Percentiles rank a stretch among this genome's conserved stretches.
Conservation (phyloP, 106 monocot genomes). For the Phalaenopsis aphrodite region DNA sequence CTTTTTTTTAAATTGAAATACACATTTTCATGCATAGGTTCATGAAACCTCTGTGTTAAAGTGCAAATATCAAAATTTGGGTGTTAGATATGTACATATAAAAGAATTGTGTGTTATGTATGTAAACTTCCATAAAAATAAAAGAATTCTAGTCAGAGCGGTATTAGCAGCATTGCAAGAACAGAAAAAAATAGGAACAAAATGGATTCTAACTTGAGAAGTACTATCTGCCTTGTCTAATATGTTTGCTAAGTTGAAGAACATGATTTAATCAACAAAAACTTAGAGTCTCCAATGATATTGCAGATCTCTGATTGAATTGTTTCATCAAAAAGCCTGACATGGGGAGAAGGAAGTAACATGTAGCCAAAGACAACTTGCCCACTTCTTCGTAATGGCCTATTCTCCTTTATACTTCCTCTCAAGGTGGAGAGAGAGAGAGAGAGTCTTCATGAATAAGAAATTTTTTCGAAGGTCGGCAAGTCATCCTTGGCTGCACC, state of each 20-base stretch:
- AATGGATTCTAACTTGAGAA: background rate
- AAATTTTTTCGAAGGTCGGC: conserved; percentile 23
- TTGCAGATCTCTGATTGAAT: background rate
- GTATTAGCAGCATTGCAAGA: background rate
- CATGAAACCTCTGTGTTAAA: too few relatives aligned
- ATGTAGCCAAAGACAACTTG: conserved; percentile 81
- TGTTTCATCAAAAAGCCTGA: conserved; percentile 25
- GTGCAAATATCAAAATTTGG: too few relatives aligned
- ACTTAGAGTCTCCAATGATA: background rate
- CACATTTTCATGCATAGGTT: too few relatives aligned
- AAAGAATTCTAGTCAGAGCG: too few relatives aligned
- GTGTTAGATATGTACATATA: too few relatives aligned
- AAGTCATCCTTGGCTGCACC: conserved; percentile 90
- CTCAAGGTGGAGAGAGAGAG: background rate
- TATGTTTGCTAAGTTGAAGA: background rate
- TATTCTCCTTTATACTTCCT: background rate
- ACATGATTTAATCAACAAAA: background rate
- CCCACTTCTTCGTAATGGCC: conserved; percentile 22
- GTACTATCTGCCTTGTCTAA: background rate
- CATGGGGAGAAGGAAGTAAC: conserved; percentile 49
- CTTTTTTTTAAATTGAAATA: too few relatives aligned
- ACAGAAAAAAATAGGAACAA: background rate
- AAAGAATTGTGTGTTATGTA: too few relatives aligned
- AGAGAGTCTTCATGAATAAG: background rate
- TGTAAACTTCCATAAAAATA: too few relatives aligned